Base-by-base conservation (phyloP, 257 asterid genomes). In the Linderniella brevidens region DNA sequence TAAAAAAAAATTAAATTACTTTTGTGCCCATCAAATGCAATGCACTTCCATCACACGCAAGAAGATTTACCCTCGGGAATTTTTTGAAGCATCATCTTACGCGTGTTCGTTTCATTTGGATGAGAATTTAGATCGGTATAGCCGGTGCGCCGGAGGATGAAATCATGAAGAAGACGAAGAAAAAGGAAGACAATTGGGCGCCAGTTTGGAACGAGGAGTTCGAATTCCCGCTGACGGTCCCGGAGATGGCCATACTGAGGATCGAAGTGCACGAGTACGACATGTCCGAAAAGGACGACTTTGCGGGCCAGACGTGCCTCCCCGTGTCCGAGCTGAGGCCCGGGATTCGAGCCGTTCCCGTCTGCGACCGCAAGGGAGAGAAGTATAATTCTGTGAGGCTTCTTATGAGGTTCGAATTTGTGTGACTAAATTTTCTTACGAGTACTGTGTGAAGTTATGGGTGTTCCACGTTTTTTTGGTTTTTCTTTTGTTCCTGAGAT, bases 121-220 rank as follows among this genome's bases (percentile, higher is more conserved):
- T 25, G 32, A 3, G 32, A 17, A 12, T 18, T 5, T 73, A 80
- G 87, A 77, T 80, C 15, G 87, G 87, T 8, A 65, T 77, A 59
- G 72, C 79, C 19, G 87, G 87, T 48, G 84, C 69, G 4, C 83
- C 79, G 0, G 80, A 65, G 5, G 93, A 80, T 50, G 69, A 56
- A 48, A 14, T 40, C 16, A 80, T 71, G 84, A 60, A 63, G 32
- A 74, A 60, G 37, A 77, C 87, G 15, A 67, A 59, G 67, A 59
- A 10, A 17, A 71, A 39, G 16, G 76, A 62, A 57, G 83, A 76
- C 53, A 46, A 73, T 8, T 80, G 92, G 92, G 65, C 67, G 8
- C 93, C 87, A 0, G 57, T 69, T 13, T 80, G 92, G 92, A 58
- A 67, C 10, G 81, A 80, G 52, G 84, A 77, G 17, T 80, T 80